Conservation (phyloP, 306 rosid genomes). For the Gastrolobium bilobum region DNA sequence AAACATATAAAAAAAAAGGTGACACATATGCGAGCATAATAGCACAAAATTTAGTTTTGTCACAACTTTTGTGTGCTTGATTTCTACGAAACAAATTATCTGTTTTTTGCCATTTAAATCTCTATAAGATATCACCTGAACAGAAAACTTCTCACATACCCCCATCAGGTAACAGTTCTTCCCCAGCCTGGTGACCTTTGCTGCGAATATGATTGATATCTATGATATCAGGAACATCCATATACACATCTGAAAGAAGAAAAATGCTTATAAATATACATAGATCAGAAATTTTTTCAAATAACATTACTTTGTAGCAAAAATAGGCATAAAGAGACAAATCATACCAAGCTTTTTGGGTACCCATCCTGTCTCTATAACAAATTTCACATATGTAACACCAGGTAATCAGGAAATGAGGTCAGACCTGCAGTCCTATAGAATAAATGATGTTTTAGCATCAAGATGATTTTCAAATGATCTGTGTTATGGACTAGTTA, state of each 20-base stretch:
- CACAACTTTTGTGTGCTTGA: neutral
- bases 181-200: slow-evolving; percentile 81
- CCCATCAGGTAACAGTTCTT: slow-evolving; percentile 83
- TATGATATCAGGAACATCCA: slow-evolving; percentile 95
- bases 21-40: neutral
- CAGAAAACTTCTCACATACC: slow-evolving; percentile 58
- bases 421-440: slow-evolving; percentile 86
- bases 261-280: slow-evolving; percentile 15
- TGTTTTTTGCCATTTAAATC: slow-evolving; percentile 14
- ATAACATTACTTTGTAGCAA: neutral
- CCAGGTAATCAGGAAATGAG: slow-evolving; percentile 95
- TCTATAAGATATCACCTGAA: slow-evolving; percentile 14
- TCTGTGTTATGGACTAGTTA: too few relatives aligned
- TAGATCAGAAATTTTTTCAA: neutral
- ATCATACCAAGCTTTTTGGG: slow-evolving; percentile 94
- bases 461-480: slow-evolving; percentile 39
- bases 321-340: slow-evolving; percentile 13
- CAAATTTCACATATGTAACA: slow-evolving; percentile 97
- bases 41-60: slow-evolving; percentile 10
- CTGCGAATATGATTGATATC: slow-evolving; percentile 92
- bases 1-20: neutral
- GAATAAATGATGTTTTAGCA: slow-evolving; percentile 37
- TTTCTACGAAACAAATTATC: slow-evolving; percentile 1
- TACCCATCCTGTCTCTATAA: slow-evolving; percentile 96
- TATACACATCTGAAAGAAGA: slow-evolving; percentile 83